These are phyloP conservation scores for Aspergillus hiratsukae DNA, from an alignment of 2,329 filamentous ascomycete species.

Conservation along the genomic window DNA sequence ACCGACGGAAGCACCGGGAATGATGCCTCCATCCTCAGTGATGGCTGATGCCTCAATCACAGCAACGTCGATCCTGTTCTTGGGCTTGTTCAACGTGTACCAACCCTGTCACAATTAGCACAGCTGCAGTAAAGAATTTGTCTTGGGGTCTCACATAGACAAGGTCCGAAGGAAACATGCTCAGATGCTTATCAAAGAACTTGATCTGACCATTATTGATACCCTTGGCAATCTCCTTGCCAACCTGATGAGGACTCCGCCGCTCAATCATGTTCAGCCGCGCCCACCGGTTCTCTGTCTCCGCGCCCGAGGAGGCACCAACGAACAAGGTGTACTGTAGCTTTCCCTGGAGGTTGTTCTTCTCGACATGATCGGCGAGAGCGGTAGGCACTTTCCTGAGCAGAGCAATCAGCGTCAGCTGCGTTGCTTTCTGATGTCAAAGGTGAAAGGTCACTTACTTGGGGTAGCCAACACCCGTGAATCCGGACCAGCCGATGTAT, in stretches of 20 bases:
- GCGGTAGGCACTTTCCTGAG: conserved; percentile 74
- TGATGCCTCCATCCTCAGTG: conserved; percentile 81
- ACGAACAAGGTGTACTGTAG: conserved; percentile 84
- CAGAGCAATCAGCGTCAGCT: conserved; percentile 1
- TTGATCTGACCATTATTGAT: conserved; percentile 86
- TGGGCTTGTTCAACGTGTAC: conserved; percentile 75
- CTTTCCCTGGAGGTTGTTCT: conserved; percentile 77
- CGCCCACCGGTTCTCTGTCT: conserved; percentile 93
- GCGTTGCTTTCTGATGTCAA: too few species aligned
- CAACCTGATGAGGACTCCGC: conserved; percentile 79
- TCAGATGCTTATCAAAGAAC: conserved; percentile 91
- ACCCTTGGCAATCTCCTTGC: conserved; percentile 83
- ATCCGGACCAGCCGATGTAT: conserved; percentile 90
- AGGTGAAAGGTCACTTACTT: conserved; percentile 64
- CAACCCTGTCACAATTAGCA: conserved; percentile 51
- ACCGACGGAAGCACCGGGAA: conserved; percentile 80
- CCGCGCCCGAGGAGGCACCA: conserved; percentile 81
- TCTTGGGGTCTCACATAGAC: conserved; percentile 57
- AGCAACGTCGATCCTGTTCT: conserved; percentile 72
- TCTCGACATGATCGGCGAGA: conserved; percentile 82
- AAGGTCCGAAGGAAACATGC: conserved; percentile 84
- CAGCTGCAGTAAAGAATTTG: conserved; percentile 3
- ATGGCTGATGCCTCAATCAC: conserved; percentile 85
- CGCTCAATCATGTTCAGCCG: conserved; percentile 83
- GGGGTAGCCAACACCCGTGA: conserved; percentile 85